Conservation (phyloP, 768 basidiomycete genomes). For the Tulasnella sp. region DNA sequence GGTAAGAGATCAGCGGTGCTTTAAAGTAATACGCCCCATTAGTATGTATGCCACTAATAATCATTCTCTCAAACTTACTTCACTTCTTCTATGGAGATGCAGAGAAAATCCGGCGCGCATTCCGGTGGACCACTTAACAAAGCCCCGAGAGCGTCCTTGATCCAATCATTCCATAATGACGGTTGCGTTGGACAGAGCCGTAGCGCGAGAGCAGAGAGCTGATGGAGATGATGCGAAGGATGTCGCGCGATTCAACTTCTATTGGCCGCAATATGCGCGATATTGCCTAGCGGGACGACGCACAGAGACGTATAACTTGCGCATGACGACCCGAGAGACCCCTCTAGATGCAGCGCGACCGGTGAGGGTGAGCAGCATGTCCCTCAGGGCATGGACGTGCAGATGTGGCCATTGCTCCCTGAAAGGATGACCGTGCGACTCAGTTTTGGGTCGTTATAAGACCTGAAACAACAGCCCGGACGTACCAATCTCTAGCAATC, state of each 20-base stretch:
- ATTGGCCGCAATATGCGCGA: not conserved
- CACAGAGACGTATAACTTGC: conserved; percentile 83
- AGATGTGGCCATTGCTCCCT: conserved; percentile 70
- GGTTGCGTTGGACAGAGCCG: conserved; percentile 51
- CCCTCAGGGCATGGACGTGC: conserved; percentile 45
- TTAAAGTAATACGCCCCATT: too few species aligned
- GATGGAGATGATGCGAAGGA: conserved; percentile 13
- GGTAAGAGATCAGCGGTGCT: conserved; percentile 61
- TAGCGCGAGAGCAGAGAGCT: conserved; percentile 61
- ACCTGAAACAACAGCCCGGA: not conserved
- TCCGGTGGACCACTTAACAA: conserved; percentile 49
- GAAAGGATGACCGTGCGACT: not conserved
- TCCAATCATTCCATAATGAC: conserved; percentile 65
- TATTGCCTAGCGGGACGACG: conserved; percentile 24
- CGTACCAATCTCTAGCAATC: conserved; percentile 82
- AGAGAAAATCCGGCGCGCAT: conserved; percentile 59
- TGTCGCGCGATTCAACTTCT: conserved; percentile 2
- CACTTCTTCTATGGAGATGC: conserved; percentile 78
- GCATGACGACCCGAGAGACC: conserved; percentile 57
- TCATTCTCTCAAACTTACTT: too few species aligned
- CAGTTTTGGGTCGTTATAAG: not conserved
- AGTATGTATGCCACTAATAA: too few species aligned
- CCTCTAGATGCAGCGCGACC: conserved; percentile 49
- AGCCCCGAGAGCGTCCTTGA: conserved; percentile 48
- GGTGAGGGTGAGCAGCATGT: conserved; percentile 59